Conservation (phyloP, 176 grass and related monocot species). For the Aegilops speltoides region DNA sequence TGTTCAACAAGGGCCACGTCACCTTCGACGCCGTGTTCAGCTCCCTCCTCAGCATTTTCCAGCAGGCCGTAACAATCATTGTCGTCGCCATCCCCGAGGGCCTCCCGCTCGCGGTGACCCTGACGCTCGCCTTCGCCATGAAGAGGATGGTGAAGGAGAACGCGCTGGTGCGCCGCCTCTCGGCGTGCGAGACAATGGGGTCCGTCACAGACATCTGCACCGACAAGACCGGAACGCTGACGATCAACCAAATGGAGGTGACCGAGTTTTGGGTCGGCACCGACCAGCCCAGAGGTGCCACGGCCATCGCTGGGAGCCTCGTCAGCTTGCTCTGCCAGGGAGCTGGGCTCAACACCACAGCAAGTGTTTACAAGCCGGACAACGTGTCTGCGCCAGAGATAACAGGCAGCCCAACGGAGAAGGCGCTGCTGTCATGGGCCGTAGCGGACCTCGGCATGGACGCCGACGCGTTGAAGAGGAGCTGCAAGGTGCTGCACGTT, state of each 20-base stretch:
- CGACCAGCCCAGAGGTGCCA: neutral
- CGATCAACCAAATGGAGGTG: slow-evolving; percentile 79
- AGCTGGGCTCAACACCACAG: slow-evolving; percentile 71
- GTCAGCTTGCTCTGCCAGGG: slow-evolving; percentile 48
- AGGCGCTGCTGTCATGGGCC: slow-evolving; percentile 83
- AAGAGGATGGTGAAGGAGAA: slow-evolving; percentile 90
- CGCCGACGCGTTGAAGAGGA: slow-evolving; percentile 20
- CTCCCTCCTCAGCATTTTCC: no score
- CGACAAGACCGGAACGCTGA: slow-evolving; percentile 89
- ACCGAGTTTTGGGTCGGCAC: slow-evolving; percentile 76
- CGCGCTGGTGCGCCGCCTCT: slow-evolving; percentile 75
- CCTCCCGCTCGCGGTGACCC: no score
- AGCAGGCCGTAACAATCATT: no score
- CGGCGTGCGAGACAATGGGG: slow-evolving; percentile 94
- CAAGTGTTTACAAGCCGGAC: slow-evolving; percentile 53
- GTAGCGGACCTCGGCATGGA: slow-evolving; percentile 57
- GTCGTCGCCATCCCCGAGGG: no score
- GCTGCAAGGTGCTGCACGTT: slow-evolving; percentile 52
- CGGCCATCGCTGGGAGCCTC: neutral
- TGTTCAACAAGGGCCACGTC: no score
- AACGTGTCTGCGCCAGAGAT: slow-evolving; percentile 47
- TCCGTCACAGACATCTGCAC: slow-evolving; percentile 81
- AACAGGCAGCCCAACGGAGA: slow-evolving; percentile 84
- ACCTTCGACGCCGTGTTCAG: no score
- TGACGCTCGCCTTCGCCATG: slow-evolving; percentile 76